Base-by-base conservation (phyloP, 1,284 basidiomycete genomes). In the Cutaneotrichosporon sp. region DNA sequence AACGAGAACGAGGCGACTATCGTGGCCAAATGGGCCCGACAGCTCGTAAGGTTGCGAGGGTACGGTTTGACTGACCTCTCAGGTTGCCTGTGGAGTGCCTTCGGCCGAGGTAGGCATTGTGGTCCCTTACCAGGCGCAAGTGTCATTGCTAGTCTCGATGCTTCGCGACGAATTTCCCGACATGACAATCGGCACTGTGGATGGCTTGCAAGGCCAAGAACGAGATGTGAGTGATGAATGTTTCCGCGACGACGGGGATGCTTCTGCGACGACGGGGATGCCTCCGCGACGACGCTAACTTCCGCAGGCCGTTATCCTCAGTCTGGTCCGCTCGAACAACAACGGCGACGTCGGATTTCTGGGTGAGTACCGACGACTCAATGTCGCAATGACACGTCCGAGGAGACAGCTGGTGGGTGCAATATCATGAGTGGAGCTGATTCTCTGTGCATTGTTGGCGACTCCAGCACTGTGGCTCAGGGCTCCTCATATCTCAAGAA, bases 121-220 rank as follows among this genome's bases (percentile, higher is more conserved):
- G 54, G 89, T 91, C 4, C 93, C 96, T 81, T 96, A 96, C 71
- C 90, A 94, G 77, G 89, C 90, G 0, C 92, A 96, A 74, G 90
- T 92, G 0, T 82, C 86, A 0, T 78, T 91, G 10, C 77, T 94
- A 47, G 81, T 87, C 0, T 82, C 84, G 3, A 72, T 88, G 37
- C 75, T 96, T 7, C 83, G 86, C 16, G 82, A 85, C 0, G 81
- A 86, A 57, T 88, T 85, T 7, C 79, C 81, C 0, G 81, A 81
- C 16, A 79, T 94, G 4, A 90, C 93, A 60, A 89, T 93, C 45
- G 91, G 90, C 1, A 90, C 86, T 1, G 89, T 94, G 2, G 90
- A 96, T 65, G 90, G 90, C 0, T 87, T 94, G 83, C 92, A 96
- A 76, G 91, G 92, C 0, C 82, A 92, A 47, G 90, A 94, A 74